These are phyloP conservation scores for Exophiala bonariae DNA, from an alignment of 2,329 filamentous ascomycete species.

Conservation along the genomic window DNA sequence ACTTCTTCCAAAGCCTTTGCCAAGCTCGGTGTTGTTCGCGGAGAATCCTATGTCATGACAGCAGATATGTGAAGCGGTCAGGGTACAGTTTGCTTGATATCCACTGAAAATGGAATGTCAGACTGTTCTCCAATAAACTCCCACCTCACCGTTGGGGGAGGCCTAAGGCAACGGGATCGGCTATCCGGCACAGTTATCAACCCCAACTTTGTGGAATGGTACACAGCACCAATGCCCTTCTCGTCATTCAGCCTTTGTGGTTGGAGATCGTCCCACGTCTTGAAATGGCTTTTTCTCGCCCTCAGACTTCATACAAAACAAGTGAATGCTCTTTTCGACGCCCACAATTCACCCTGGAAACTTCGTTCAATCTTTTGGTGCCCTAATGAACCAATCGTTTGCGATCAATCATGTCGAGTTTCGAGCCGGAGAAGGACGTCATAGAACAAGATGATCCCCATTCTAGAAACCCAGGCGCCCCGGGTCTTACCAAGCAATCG, in stretches of 20 bases:
- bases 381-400: constrained; percentile 1
- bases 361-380: background rate
- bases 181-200: constrained; percentile 15
- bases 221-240: background rate
- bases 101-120: too few species aligned
- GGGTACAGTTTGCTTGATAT: too few species aligned
- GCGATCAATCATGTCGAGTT: constrained; percentile 14
- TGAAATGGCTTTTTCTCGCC: too few species aligned
- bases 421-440: constrained; percentile 16
- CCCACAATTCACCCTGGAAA: background rate
- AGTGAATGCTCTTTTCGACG: too few species aligned
- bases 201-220: constrained; percentile 1
- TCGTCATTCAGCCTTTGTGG: too few species aligned
- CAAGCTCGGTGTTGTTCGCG: constrained; percentile 10
- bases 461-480: background rate
- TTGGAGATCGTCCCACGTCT: too few species aligned
- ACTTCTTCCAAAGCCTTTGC: constrained; percentile 6
- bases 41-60: constrained; percentile 7
- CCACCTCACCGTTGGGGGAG: too few species aligned
- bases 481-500: constrained; percentile 9
- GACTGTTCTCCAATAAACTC: too few species aligned
- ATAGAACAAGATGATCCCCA: constrained; percentile 4
- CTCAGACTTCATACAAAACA: too few species aligned
- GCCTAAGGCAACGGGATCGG: constrained; percentile 6
- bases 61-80: too few species aligned